Conservation (phyloP, 139 green algal species). For the Pseudopediastrum boryanum region DNA sequence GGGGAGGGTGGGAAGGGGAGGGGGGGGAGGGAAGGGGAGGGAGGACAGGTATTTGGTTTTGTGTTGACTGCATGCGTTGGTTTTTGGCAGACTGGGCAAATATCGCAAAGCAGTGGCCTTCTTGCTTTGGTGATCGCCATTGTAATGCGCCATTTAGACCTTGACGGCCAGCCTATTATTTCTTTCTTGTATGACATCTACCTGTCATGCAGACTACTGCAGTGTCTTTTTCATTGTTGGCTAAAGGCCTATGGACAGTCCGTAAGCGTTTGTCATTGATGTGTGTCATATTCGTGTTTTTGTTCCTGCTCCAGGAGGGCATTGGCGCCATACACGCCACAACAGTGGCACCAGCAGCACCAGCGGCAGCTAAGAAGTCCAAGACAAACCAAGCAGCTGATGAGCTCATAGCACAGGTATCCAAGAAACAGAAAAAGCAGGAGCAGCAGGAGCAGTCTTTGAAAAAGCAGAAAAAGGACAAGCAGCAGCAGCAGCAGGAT, state of each 20-base stretch:
- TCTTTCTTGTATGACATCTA: no score
- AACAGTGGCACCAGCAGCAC: neutral
- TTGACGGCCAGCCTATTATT: no score
- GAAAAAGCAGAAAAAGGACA: no score
- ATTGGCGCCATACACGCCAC: neutral
- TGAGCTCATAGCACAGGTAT: constrained; percentile 39
- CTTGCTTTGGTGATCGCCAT: no score
- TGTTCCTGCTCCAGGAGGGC: neutral
- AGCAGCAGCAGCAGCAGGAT: constrained; percentile 1
- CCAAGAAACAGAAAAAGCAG: neutral
- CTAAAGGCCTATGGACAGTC: neutral
- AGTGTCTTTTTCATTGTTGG: neutral
- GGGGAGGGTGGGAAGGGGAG: no score
- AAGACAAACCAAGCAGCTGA: constrained; percentile 12
- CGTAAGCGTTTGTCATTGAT: neutral
- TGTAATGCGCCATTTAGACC: no score
- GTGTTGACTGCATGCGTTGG: no score
- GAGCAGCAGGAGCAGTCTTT: no score
- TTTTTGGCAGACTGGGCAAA: no score
- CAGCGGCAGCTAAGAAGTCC: constrained; percentile 1
- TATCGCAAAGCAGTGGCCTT: no score
- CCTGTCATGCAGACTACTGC: neutral
- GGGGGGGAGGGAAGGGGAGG: no score
- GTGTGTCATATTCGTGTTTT: neutral
- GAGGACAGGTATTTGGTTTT: no score